A percentile compares a stretch with the other conserved stretches of the same genome.
These are phyloP conservation scores for Fusarium sp. DNA, from an alignment of 2,329 filamentous ascomycete species.

Conservation along the genomic window DNA sequence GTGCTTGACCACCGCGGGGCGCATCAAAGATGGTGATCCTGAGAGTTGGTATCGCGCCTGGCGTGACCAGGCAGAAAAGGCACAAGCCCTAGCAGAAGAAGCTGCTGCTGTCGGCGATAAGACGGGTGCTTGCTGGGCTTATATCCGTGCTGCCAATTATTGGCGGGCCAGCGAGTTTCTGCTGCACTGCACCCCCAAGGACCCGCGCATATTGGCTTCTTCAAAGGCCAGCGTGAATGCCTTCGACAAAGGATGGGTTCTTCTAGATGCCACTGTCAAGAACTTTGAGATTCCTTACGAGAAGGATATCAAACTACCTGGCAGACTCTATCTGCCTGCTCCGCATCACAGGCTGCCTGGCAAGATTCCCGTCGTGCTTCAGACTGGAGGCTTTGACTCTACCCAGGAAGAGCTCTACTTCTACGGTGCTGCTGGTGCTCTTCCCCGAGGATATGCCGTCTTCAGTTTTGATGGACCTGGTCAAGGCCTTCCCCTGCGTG, in stretches of 20 bases:
- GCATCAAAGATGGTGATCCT: constrained; percentile 52
- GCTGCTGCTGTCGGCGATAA: constrained; percentile 45
- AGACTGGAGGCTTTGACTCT: constrained; percentile 50
- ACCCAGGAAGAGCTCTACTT: constrained; percentile 56
- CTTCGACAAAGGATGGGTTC: constrained; percentile 43
- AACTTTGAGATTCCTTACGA: constrained; percentile 54
- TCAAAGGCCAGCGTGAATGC: not conserved
- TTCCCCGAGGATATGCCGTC: constrained; percentile 53
- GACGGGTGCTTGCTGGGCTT: constrained; percentile 48
- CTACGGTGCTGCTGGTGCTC: constrained; percentile 39
- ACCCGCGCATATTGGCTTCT: constrained; percentile 43
- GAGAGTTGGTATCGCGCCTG: constrained; percentile 54
- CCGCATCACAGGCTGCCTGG: constrained; percentile 26
- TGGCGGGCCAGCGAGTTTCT: constrained; percentile 51
- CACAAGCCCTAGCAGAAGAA: constrained; percentile 50
- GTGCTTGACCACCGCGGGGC: constrained; percentile 49
- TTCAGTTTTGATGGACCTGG: constrained; percentile 59
- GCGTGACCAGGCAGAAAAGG: constrained; percentile 44
- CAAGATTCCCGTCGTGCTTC: constrained; percentile 51
- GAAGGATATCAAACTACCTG: constrained; percentile 47
- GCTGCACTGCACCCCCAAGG: constrained; percentile 29
- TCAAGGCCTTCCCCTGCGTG: constrained; percentile 52
- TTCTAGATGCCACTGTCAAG: constrained; percentile 44
- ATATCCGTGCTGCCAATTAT: constrained; percentile 55
- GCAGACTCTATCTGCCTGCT: constrained; percentile 50